Conservation (phyloP, 495 filamentous ascomycete genomes). For the Penicillium pulvis region DNA sequence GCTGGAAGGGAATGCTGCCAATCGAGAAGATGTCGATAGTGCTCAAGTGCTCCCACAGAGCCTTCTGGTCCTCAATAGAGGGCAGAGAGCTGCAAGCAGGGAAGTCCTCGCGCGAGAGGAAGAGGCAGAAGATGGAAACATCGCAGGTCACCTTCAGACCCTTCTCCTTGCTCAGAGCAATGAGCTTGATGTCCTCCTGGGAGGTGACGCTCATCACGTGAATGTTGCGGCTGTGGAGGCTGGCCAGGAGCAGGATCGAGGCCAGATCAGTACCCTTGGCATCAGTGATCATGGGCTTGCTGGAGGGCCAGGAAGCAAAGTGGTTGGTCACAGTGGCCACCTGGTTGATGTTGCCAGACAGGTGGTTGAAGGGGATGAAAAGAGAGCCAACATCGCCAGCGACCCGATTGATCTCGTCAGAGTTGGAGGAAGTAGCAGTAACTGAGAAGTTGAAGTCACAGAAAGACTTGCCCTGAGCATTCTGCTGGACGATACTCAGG, state of each 20-base stretch:
- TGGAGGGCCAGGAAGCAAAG: conserved; percentile 77
- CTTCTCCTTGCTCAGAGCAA: conserved; percentile 80
- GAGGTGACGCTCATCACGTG: conserved; percentile 82
- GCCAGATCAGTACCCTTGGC: conserved; percentile 82
- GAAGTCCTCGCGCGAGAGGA: conserved; percentile 74
- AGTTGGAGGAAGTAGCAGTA: conserved; percentile 74
- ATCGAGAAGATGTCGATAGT: conserved; percentile 85
- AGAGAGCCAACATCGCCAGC: conserved; percentile 78
- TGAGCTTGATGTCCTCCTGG: conserved; percentile 80
- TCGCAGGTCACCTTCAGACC: conserved; percentile 84
- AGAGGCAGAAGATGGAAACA: conserved; percentile 79
- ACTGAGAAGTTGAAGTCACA: conserved; percentile 90
- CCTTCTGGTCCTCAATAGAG: conserved; percentile 69
- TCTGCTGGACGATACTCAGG: conserved; percentile 75
- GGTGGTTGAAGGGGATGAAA: conserved; percentile 86
- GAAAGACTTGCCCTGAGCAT: conserved; percentile 64
- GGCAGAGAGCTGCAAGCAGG: conserved; percentile 70
- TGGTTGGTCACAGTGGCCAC: conserved; percentile 80
- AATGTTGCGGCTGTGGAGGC: conserved; percentile 79
- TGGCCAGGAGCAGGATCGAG: conserved; percentile 77
- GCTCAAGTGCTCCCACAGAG: conserved; percentile 75
- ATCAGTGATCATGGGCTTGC: conserved; percentile 85
- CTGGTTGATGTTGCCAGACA: conserved; percentile 85
- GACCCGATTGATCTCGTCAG: conserved; percentile 72
- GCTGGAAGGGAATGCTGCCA: conserved; percentile 79